Base-by-base conservation (phyloP, 805 yeast species). In the Danielozyma ontarioensis region DNA sequence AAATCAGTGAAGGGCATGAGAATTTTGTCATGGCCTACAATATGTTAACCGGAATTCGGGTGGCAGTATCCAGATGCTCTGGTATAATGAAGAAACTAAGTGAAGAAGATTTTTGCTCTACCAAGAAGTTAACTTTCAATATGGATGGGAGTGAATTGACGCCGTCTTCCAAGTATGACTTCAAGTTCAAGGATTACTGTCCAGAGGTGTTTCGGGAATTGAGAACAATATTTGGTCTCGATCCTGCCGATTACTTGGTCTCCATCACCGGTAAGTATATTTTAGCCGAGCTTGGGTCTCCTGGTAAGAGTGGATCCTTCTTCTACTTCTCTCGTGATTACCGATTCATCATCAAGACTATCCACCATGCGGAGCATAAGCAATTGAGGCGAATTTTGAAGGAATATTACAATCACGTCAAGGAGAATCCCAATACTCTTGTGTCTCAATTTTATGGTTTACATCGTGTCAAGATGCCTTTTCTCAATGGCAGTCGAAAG, bases 271-370 rank as follows among this genome's bases (percentile, higher is more conserved):
- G 96, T 14, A 88, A 88, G 56, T 90, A 90, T 52, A 84, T 93
- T 41, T 72, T 93, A 25, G 83, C 93, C 17, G 97, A 90, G 59
- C 66, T 88, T 43, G 95, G 90, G 14, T 88, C 97, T 2, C 97
- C 97, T 0, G 98, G 98, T 3, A 93, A 93, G 57, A 83, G 95
- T 50, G 98, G 98, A 0, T 87, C 96, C 0, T 90, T 90, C 52
- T 93, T 93, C 54, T 93, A 93, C 64, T 94, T 84, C 57, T 87
- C 97, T 4, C 68, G 96, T 40, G 98, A 94, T 62, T 89, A 81
- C 62, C 74, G 90, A 42, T 93, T 85, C 61, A 93, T 93, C 53
- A 94, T 93, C 59, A 93, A 93, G 57, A 93, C 99, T 0, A 88
- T 93, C 35, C 97, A 86, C 54, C 95, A 85, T 50, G 62, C 93